Percentiles rank a stretch among this genome's conserved stretches.
Conservation (phyloP, 1,139 yeast genomes). For the Maudiozyma humilis region DNA sequence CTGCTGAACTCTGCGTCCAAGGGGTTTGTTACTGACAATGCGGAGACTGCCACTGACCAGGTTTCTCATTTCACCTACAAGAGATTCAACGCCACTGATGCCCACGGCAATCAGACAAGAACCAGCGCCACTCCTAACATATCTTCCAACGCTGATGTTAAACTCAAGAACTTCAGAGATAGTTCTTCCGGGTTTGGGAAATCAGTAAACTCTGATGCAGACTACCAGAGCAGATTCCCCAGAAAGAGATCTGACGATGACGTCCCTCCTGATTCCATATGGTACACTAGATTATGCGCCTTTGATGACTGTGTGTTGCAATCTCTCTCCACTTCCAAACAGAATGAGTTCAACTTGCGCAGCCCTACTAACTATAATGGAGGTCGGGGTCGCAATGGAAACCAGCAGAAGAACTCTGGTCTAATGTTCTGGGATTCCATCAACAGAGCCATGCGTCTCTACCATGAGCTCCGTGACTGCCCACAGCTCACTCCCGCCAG, state of each 20-base stretch:
- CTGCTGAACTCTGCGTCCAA: neutral
- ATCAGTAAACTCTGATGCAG: too few species aligned
- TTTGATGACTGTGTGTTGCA: conserved; percentile 40
- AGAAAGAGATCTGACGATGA: neutral
- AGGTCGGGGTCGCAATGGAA: too few species aligned
- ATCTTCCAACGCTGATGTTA: conserved; percentile 1
- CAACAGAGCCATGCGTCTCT: conserved; percentile 38
- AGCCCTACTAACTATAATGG: too few species aligned
- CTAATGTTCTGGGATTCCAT: conserved; percentile 40
- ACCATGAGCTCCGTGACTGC: conserved; percentile 35
- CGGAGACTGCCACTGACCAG: neutral
- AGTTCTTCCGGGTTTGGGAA: too few species aligned
- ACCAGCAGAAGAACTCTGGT: neutral
- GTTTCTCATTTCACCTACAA: neutral
- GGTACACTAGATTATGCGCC: conserved; percentile 35
- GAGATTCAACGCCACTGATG: conserved; percentile 4
- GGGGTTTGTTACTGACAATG: conserved; percentile 2
- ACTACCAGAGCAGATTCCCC: neutral
- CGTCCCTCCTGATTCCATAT: conserved; percentile 8
- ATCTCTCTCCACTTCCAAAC: conserved; percentile 16
- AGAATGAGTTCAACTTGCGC: neutral
- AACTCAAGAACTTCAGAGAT: conserved; percentile 3
- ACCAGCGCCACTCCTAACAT: neutral
- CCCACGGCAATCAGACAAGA: neutral
- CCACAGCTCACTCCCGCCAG: conserved; percentile 37